Evolutionary conservation across 495 filamentous ascomycete species (phyloP), one percentile per base, ranked within the genome.

Genomic region (Neurospora tetrasperma): DNA sequence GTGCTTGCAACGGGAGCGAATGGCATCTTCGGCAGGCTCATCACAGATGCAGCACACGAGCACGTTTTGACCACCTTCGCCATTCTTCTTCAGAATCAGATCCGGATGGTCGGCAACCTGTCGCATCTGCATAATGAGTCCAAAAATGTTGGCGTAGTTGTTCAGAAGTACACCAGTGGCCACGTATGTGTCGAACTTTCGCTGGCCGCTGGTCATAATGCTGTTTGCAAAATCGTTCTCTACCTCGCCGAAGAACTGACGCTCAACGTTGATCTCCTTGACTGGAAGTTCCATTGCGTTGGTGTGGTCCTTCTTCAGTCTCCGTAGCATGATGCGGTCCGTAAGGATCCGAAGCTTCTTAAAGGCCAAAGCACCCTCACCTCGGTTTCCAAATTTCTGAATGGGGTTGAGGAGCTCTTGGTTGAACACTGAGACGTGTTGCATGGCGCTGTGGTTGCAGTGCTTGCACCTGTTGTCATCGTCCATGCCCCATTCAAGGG

Each of bases 61-160:
- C 38, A 97, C 86, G 75, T 97, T 97, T 80, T 97, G 93, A 2
- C 94, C 94, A 66, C 91, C 92, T 75, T 93, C 88, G 14, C 86
- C 88, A 74, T 93, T 87, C 82, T 94, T 97, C 82, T 94, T 95
- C 74, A 98, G 81, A 48, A 98, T 93, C 8, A 98, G 84, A 81
- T 98, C 96, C 2, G 96, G 96, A 80, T 99, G 96, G 76, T 99
- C 94, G 0, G 95, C 93, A 9, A 94, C 91, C 84, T 98, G 96
- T 40, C 95, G 92, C 94, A 98, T 98, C 80, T 96, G 92, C 91
- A 97, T 97, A 78, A 97, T 97, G 48, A 97, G 86, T 68, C 93
- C 93, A 72, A 91, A 91, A 62, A 91, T 91, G 71, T 94, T 94
- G 83, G 95, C 94, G 77, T 98, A 98, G 77, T 98, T 99, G 84